A percentile compares a stretch with the other conserved stretches of the same genome.
Conservation (phyloP, 257 asterid species). For the Anisodus acutangulus region DNA sequence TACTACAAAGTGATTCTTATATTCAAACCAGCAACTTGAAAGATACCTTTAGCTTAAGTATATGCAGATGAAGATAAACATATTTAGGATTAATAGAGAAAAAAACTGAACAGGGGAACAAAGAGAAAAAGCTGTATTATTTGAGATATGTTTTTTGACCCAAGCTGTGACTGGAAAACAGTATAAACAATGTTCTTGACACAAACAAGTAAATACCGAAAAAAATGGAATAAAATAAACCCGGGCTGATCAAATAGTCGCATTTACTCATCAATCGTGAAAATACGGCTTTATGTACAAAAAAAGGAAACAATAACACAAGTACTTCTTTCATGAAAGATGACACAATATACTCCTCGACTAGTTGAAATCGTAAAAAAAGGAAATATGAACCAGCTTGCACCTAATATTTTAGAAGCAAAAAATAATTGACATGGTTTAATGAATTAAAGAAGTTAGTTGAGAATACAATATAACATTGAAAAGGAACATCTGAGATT, state of each 20-base stretch:
- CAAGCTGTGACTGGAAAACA: neutral
- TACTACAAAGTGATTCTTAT: neutral
- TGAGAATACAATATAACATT: neutral
- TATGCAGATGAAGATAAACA: slow-evolving; percentile 13
- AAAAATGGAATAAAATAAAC: neutral
- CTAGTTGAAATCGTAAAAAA: neutral
- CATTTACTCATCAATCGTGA: neutral
- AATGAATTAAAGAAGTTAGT: neutral
- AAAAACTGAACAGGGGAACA: neutral
- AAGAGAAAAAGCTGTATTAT: neutral
- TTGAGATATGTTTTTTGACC: slow-evolving; percentile 16
- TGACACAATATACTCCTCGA: neutral
- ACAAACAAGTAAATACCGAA: neutral
- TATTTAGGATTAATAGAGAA: neutral
- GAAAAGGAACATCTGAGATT: neutral
- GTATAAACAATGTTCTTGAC: neutral
- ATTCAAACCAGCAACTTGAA: neutral
- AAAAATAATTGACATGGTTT: neutral
- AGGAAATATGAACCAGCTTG: neutral
- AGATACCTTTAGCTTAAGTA: neutral
- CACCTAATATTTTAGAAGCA: neutral
- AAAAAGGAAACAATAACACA: neutral
- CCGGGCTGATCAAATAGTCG: neutral
- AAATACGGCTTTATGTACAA: neutral
- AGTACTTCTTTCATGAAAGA: slow-evolving; percentile 6